Evolutionary conservation across 345 rosid genomes (phyloP).

Genomic region (Pseudoturritis turrita): DNA sequence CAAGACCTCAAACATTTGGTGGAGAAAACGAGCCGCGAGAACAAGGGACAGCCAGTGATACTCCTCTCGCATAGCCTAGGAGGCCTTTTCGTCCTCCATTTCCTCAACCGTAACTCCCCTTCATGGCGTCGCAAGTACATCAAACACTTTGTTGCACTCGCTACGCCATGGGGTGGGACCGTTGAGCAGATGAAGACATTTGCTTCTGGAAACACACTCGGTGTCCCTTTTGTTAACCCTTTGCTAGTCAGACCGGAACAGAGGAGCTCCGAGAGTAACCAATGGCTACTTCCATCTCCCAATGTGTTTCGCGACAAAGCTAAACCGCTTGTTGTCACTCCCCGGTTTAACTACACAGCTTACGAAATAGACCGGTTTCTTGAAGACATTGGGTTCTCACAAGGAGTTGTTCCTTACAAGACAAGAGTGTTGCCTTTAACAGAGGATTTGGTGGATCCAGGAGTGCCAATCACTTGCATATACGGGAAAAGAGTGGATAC

Average conservation of each 20-base stretch:
- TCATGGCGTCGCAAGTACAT: conserved; percentile 62
- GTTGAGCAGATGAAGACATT: conserved; percentile 58
- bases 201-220: conserved; percentile 65
- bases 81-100: conserved; percentile 62
- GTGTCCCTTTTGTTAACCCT: conserved; percentile 79
- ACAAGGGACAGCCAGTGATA: conserved; percentile 67
- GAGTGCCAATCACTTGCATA: conserved; percentile 64
- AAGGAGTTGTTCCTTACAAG: conserved; percentile 53
- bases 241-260: conserved; percentile 65
- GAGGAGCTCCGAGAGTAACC: conserved; percentile 74
- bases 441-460: conserved; percentile 32
- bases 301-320: conserved; percentile 34
- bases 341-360: conserved; percentile 48
- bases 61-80: conserved; percentile 84
- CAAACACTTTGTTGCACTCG: conserved; percentile 72
- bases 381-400: conserved; percentile 53
- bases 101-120: conserved; percentile 54
- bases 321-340: conserved; percentile 47
- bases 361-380: conserved; percentile 46
- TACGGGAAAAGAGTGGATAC: conserved; percentile 59
- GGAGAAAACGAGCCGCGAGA: conserved; percentile 52
- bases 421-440: conserved; percentile 55
- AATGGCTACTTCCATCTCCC: conserved; percentile 77
- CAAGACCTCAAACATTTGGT: conserved; percentile 55
- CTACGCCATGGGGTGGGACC: conserved; percentile 84